A percentile compares a stretch with the other conserved stretches of the same genome.
phyloP scores from a whole-genome alignment of 768 basidiomycete genomes.

The Suillus subaureus region DNA sequence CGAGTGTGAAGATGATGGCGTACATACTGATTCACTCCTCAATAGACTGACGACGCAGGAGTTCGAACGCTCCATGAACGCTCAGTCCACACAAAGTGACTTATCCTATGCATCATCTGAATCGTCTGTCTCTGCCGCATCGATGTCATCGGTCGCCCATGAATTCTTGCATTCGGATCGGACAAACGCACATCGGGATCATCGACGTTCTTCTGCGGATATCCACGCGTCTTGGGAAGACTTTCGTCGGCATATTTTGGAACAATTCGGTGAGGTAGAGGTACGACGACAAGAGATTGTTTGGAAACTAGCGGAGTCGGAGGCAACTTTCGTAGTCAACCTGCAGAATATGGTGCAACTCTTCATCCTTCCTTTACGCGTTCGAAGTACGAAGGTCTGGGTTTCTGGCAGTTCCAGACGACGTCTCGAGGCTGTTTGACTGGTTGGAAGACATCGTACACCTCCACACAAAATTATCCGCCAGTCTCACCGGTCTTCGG shows the following conservation, averaged over 20 bases:
- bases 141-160: slow-evolving; percentile 22
- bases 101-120: slow-evolving; percentile 9
- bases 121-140: slow-evolving; percentile 18
- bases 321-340: slow-evolving; percentile 67
- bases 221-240: slow-evolving; percentile 22
- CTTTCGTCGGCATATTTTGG: slow-evolving; percentile 23
- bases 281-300: slow-evolving; percentile 67
- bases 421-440: slow-evolving; percentile 75
- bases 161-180: slow-evolving; percentile 29
- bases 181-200: slow-evolving; percentile 14
- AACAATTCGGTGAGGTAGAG: slow-evolving; percentile 50
- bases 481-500: slow-evolving; percentile 45
- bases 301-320: slow-evolving; percentile 67
- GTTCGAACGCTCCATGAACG: slow-evolving; percentile 7
- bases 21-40: slow-evolving; percentile 33
- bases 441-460: slow-evolving; percentile 88
- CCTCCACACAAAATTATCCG: slow-evolving; percentile 67
- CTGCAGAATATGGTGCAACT: slow-evolving; percentile 67
- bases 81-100: slow-evolving; percentile 6
- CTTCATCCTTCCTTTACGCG: slow-evolving; percentile 78
- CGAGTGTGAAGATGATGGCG: slow-evolving; percentile 26
- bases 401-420: slow-evolving; percentile 76
- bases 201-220: slow-evolving; percentile 12
- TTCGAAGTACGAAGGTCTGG: slow-evolving; percentile 72
- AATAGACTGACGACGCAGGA: slow-evolving; percentile 16